Evolutionary conservation across 257 asterid species (phyloP), one percentile per base, ranked within the genome.

Genomic region (Echites panduratus): DNA sequence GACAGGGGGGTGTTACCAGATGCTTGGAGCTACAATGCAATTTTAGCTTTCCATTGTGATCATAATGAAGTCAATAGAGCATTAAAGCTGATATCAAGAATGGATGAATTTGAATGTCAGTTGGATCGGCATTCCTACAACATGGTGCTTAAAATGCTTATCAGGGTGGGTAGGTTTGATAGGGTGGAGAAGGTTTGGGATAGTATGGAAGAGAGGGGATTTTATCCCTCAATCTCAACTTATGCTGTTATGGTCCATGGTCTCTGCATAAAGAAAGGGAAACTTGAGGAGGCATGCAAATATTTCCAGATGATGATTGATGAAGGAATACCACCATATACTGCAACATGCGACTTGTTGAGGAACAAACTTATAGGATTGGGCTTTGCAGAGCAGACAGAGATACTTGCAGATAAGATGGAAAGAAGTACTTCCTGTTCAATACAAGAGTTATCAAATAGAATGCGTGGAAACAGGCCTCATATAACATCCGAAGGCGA

Each of bases 231-330:
- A 1, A 93, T 85, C 9, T 87, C 99, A 4, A 94, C 97, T 3
- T 91, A 89, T 72, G 74, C 89, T 26, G 99, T 94, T 5, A 88
- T 91, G 98, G 80, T 94, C 47, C 99, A 94, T 78, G 95, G 98
- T 20, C 82, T 91, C 59, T 91, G 93, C 79, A 87, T 76, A 87
- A 88, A 89, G 88, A 88, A 83, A 78, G 85, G 82, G 73, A 89
- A 91, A 72, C 84, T 88, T 0, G 93, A 89, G 58, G 97, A 87
- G 38, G 98, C 97, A 40, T 89, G 82, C 53, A 88, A 78, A 57
- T 89, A 88, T 69, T 94, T 91, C 47, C 96, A 83, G 69, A 80
- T 82, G 88, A 91, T 94, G 99, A 79, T 94, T 72, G 99, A 91
- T 72, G 98, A 89, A 82, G 99, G 98, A 77, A 79, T 91, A 67